Conservation (phyloP, 2,329 filamentous ascomycete species). For the Paramyrothecium roridum region DNA sequence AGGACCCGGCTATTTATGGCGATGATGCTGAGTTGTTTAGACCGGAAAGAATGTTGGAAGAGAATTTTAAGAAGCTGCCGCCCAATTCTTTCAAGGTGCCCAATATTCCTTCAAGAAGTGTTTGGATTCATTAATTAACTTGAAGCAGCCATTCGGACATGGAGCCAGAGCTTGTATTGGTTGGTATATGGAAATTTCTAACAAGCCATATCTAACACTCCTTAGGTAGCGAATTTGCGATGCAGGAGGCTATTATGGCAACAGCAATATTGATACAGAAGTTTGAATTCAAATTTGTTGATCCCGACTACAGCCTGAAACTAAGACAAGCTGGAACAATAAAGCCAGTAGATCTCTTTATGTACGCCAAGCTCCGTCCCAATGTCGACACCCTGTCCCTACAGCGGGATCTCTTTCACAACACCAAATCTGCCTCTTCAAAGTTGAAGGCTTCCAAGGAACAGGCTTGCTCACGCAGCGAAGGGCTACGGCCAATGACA, state of each 20-base stretch:
- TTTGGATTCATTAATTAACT: slow-evolving; percentile 35
- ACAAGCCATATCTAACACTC: too few relatives aligned
- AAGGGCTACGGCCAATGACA: background rate
- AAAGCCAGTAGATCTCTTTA: slow-evolving; percentile 8
- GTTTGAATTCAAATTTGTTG: slow-evolving; percentile 63
- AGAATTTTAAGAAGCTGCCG: slow-evolving; percentile 56
- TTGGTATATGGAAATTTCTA: slow-evolving; percentile 30
- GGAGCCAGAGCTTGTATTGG: slow-evolving; percentile 71
- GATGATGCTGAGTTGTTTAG: slow-evolving; percentile 62
- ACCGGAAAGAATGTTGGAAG: slow-evolving; percentile 71
- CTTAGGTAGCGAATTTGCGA: too few relatives aligned
- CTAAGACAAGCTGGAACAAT: slow-evolving; percentile 31
- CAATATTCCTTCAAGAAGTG: too few relatives aligned
- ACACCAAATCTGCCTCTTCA: too few relatives aligned
- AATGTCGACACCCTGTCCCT: too few relatives aligned
- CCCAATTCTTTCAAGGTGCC: too few relatives aligned
- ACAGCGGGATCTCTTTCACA: too few relatives aligned
- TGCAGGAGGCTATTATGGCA: too few relatives aligned
- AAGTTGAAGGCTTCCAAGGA: too few relatives aligned
- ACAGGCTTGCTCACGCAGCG: too few relatives aligned
- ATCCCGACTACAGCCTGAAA: slow-evolving; percentile 56
- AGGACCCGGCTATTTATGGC: slow-evolving; percentile 63
- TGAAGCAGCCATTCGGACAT: slow-evolving; percentile 74
- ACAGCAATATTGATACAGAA: slow-evolving; percentile 66
- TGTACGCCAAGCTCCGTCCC: background rate